Conservation (phyloP, 2,329 filamentous ascomycete species). For the Ascomycota sp. region DNA sequence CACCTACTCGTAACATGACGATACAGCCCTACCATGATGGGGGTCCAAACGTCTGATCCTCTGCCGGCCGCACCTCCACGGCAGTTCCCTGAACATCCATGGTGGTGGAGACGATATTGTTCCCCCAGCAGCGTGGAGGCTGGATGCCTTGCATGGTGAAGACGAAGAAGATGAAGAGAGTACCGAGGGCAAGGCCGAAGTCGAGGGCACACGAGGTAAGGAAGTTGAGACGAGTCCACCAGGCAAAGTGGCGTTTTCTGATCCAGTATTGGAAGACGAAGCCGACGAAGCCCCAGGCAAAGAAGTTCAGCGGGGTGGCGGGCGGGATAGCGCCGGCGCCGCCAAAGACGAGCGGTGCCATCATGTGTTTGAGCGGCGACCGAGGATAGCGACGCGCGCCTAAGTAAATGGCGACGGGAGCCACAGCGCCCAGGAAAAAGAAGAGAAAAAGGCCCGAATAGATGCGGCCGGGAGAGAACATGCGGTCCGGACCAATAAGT, state of each 20-base stretch:
- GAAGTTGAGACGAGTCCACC: slow-evolving; percentile 58
- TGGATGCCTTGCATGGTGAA: slow-evolving; percentile 39
- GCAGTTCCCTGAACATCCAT: slow-evolving; percentile 39
- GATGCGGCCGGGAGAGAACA: slow-evolving; percentile 39
- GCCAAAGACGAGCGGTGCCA: slow-evolving; percentile 41
- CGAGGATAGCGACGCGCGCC: slow-evolving; percentile 26
- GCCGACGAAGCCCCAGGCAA: slow-evolving; percentile 51
- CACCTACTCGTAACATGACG: background rate
- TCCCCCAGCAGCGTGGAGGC: slow-evolving; percentile 50
- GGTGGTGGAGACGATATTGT: slow-evolving; percentile 31
- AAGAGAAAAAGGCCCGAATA: slow-evolving; percentile 38
- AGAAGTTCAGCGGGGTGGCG: slow-evolving; percentile 51
- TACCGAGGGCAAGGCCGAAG: slow-evolving; percentile 42
- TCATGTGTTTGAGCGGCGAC: slow-evolving; percentile 28
- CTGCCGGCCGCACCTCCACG: slow-evolving; percentile 26
- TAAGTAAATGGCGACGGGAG: slow-evolving; percentile 29
- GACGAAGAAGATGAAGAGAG: slow-evolving; percentile 47
- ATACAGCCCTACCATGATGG: slow-evolving; percentile 20
- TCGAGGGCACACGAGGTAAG: slow-evolving; percentile 48
- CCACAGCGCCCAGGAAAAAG: slow-evolving; percentile 31
- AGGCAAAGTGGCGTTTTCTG: slow-evolving; percentile 37
- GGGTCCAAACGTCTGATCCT: slow-evolving; percentile 40
- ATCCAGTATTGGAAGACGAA: slow-evolving; percentile 48
- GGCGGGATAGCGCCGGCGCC: slow-evolving; percentile 35
- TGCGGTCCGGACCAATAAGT: slow-evolving; percentile 37